Percentiles rank a stretch among this genome's conserved stretches.
These are phyloP conservation scores for Scenedesmus sp. DNA, from an alignment of 163 green algal species.

Conservation along the genomic window DNA sequence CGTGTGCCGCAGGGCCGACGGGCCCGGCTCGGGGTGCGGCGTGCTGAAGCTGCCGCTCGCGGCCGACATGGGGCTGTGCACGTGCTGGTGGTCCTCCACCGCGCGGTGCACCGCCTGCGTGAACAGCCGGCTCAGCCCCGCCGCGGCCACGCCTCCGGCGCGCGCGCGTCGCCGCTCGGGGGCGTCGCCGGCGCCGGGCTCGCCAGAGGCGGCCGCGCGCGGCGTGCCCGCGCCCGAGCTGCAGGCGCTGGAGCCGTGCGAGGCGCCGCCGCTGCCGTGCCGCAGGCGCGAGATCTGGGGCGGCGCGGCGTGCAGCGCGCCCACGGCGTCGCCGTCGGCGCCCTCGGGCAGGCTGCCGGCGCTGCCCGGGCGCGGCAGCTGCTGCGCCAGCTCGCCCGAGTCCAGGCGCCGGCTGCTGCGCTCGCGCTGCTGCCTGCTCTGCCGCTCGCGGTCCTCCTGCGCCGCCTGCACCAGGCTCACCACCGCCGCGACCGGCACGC, in stretches of 20 bases:
- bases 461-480: slow-evolving; percentile 32
- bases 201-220: background rate
- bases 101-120: slow-evolving; percentile 29
- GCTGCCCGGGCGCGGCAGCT: background rate
- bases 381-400: background rate
- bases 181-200: background rate
- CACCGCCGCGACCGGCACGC: slow-evolving; percentile 30
- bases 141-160: background rate
- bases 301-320: background rate
- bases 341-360: too few species aligned
- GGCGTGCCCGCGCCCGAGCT: slow-evolving; percentile 35
- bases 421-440: slow-evolving; percentile 38
- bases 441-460: slow-evolving; percentile 33
- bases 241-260: slow-evolving; percentile 19
- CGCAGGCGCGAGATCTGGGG: slow-evolving; percentile 18
- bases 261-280: background rate
- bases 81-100: slow-evolving; percentile 24
- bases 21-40: too few species aligned
- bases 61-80: slow-evolving; percentile 5
- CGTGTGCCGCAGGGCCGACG: too few species aligned
- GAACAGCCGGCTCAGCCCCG: slow-evolving; percentile 27
- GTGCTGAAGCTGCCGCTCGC: background rate
- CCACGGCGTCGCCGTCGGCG: too few species aligned
- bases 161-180: slow-evolving; percentile 1
- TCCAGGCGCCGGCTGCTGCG: background rate